These are phyloP conservation scores for Metarhizium guizhouense DNA, from an alignment of 2,329 filamentous ascomycete genomes.

Conservation along the genomic window DNA sequence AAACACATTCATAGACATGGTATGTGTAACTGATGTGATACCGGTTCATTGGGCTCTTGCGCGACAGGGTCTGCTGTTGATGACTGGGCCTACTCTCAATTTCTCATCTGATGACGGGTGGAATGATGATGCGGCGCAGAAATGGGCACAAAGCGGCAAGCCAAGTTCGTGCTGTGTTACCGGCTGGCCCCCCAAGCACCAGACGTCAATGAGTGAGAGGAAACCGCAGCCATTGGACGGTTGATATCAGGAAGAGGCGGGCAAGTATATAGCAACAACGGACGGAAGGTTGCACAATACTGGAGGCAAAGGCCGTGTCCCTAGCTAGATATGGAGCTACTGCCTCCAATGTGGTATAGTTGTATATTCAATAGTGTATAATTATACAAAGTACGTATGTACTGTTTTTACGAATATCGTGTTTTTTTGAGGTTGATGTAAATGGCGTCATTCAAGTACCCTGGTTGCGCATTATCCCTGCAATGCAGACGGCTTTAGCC, in stretches of 20 bases:
- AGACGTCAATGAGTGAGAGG: background rate
- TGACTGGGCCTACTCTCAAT: background rate
- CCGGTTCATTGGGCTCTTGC: background rate
- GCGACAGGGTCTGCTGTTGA: conserved; percentile 9
- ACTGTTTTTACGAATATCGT: background rate
- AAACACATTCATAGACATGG: conserved; percentile 6
- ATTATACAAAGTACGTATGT: conserved; percentile 10
- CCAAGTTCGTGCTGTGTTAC: background rate
- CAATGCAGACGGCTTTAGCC: too few species aligned
- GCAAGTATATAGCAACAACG: conserved; percentile 3
- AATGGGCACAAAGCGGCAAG: background rate
- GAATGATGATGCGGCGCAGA: background rate
- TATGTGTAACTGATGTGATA: conserved; percentile 22
- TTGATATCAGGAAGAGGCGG: background rate
- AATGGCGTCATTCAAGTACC: background rate
- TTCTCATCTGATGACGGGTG: background rate
- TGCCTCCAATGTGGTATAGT: conserved; percentile 9
- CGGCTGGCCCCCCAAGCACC: background rate
- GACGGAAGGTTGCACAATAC: background rate
- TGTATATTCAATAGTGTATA: conserved; percentile 17
- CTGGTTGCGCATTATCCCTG: too few species aligned
- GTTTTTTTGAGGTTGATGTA: background rate
- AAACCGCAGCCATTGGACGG: background rate
- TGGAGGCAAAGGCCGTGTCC: background rate
- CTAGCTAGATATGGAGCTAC: background rate